Evolutionary conservation across 2,329 filamentous ascomycete species (phyloP), one percentile per base, ranked within the genome.

Genomic region (Penicillium corylophilum): DNA sequence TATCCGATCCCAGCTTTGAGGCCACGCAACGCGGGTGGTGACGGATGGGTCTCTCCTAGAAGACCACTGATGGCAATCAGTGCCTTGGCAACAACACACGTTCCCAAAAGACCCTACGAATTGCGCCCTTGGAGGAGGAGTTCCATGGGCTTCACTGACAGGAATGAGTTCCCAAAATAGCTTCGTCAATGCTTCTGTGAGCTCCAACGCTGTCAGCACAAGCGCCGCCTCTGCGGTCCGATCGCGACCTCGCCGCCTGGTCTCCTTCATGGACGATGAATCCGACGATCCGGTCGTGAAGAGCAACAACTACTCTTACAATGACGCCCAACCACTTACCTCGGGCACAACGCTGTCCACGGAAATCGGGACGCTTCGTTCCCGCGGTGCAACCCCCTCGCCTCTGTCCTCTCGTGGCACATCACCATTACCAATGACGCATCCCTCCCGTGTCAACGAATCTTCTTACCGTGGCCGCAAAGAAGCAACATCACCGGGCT

Each of bases 161-260:
- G 72, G 70, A 68, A 75, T 75, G 72, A 75, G 64, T 73, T 71
- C 69, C 60, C 67, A 69, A 62, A 68, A 61, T 56, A 66, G 67
- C 59, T 59, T 66, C 54, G 58, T 60, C 65, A 68, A 73, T 64
- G 60, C 63, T 61, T 63, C 55, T 61, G 61, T 68, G 53, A 64
- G 67, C 62, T 66, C 69, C 51, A 66, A 66, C 55, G 61, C 64
- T 50, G 62, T 61, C 36, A 67, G 61, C 55, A 64, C 65, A 47
- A 64, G 66, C 49, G 67, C 69, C 26, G 64, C 63, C 56, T 74
- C 72, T 22, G 71, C 72, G 31, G 62, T 77, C 47, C 72, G 75
- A 57, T 71, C 75, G 50, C 74, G 74, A 42, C 73, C 71, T 54
- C 66, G 73, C 50, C 72, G 74, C 38, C 60, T 77, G 46, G 70